phyloP scores from a whole-genome alignment of 306 rosid species.

The Calophaca sinica region DNA sequence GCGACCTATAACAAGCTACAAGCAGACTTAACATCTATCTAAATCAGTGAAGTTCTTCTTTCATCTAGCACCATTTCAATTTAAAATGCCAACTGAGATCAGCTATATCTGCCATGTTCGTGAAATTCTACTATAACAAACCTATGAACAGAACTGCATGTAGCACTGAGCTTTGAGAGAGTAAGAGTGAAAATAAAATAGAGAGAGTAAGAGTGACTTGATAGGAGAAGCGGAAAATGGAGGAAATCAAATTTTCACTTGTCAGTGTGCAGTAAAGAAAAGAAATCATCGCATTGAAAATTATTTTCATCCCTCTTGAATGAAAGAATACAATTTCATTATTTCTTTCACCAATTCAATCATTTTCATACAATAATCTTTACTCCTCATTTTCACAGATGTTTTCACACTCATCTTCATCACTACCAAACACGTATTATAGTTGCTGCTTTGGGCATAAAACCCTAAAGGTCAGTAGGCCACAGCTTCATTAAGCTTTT shows the following conservation, averaged over 20 bases:
- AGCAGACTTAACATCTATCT: not conserved
- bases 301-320: not conserved
- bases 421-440: slow-evolving; percentile 10
- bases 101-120: no score
- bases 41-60: not conserved
- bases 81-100: no score
- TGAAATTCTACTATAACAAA: no score
- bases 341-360: slow-evolving; percentile 16
- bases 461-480: slow-evolving; percentile 15
- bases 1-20: not conserved
- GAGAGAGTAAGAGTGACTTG: not conserved
- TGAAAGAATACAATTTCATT: slow-evolving; percentile 6
- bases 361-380: not conserved
- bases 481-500: slow-evolving; percentile 10
- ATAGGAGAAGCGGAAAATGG: not conserved
- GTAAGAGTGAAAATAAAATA: not conserved
- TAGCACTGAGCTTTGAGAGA: slow-evolving; percentile 5
- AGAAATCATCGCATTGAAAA: slow-evolving; percentile 19
- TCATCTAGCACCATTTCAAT: not conserved
- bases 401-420: slow-evolving; percentile 6
- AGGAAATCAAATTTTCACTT: slow-evolving; percentile 5
- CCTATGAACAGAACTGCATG: no score
- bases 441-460: not conserved
- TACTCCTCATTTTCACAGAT: slow-evolving; percentile 14
- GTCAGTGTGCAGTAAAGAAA: not conserved